A percentile compares a stretch with the other conserved stretches of the same genome.
phyloP scores from a whole-genome alignment of 1,284 basidiomycete species.

The Chiua sp. region DNA sequence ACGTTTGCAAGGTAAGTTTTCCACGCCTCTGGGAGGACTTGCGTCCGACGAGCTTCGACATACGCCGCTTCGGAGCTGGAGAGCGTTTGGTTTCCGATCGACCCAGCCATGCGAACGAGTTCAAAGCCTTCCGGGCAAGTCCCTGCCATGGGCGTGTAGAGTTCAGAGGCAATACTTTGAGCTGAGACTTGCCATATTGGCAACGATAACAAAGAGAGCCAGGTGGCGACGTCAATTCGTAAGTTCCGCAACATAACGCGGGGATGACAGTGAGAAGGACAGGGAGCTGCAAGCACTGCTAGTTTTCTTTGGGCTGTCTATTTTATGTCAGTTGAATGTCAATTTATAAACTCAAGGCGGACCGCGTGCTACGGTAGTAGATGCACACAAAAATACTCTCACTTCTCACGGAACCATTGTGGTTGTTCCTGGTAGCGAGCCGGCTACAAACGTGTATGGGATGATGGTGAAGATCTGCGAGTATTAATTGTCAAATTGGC shows the following conservation, averaged over 20 bases:
- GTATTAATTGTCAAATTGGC: background rate
- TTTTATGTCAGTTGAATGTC: background rate
- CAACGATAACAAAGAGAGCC: conserved; percentile 17
- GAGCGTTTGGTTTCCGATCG: conserved; percentile 32
- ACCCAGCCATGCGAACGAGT: conserved; percentile 41
- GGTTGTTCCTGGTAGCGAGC: background rate
- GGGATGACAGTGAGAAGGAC: background rate
- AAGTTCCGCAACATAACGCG: conserved; percentile 1
- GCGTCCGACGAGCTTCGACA: conserved; percentile 32
- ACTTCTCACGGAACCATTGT: background rate
- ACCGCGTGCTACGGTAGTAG: background rate
- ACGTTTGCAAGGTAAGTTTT: conserved; percentile 42
- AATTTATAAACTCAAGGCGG: background rate
- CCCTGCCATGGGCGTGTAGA: conserved; percentile 32
- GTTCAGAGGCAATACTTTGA: conserved; percentile 29
- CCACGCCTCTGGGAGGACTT: conserved; percentile 39
- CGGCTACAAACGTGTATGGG: background rate
- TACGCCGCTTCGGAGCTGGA: conserved; percentile 38
- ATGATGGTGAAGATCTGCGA: background rate
- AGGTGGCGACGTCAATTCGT: conserved; percentile 2
- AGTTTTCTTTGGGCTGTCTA: no score
- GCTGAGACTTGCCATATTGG: conserved; percentile 17
- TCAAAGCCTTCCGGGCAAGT: conserved; percentile 37
- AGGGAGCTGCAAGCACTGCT: background rate
- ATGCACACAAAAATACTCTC: background rate